These are phyloP conservation scores for Solanum virginianum DNA, from an alignment of 257 asterid genomes.

Conservation along the genomic window DNA sequence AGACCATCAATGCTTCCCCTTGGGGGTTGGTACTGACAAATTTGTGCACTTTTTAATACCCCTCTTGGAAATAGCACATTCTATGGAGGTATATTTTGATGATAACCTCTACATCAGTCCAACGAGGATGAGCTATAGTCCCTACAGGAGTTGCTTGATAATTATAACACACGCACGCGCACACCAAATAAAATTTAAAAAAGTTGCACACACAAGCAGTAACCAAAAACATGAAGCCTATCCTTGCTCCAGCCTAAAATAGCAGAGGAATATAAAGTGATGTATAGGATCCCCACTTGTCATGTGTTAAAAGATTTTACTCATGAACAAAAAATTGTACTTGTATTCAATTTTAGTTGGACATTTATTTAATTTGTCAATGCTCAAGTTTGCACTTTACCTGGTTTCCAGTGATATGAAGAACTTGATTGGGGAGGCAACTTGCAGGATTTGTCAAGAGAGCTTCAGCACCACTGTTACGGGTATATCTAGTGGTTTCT, in stretches of 20 bases:
- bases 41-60: neutral
- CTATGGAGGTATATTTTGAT: neutral
- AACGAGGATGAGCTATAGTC: neutral
- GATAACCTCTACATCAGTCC: neutral
- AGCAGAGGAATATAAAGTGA: neutral
- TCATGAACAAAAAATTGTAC: neutral
- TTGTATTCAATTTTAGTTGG: neutral
- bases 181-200: neutral
- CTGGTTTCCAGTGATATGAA: slow-evolving; percentile 65
- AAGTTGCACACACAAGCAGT: neutral
- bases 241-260: neutral
- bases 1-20: neutral
- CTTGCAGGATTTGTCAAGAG: slow-evolving; percentile 78
- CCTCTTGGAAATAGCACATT: neutral
- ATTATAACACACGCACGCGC: neutral
- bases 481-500: slow-evolving; percentile 5
- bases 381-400: neutral
- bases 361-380: neutral
- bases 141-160: neutral
- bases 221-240: neutral
- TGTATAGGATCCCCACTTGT: neutral
- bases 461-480: slow-evolving; percentile 80
- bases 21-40: neutral
- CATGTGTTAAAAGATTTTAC: neutral
- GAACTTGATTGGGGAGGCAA: slow-evolving; percentile 71